These are phyloP conservation scores for Thielaviopsis euricoi DNA, from an alignment of 2,329 filamentous ascomycete species.

Conservation along the genomic window DNA sequence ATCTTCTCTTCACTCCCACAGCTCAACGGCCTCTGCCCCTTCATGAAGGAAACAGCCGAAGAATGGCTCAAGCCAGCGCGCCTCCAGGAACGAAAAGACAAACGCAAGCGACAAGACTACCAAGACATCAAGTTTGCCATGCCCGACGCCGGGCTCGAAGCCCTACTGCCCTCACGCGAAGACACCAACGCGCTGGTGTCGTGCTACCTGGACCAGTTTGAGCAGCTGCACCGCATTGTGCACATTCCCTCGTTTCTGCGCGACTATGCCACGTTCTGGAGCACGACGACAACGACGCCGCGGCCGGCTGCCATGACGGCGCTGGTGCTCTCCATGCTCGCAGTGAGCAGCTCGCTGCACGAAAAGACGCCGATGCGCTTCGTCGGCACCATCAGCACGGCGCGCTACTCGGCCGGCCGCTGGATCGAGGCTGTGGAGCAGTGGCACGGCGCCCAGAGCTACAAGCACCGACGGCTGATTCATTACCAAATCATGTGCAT, in stretches of 20 bases:
- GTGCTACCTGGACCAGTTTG: conserved; percentile 37
- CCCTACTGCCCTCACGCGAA: conserved; percentile 29
- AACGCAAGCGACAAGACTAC: conserved; percentile 34
- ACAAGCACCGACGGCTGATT: conserved; percentile 43
- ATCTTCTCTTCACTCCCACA: conserved; percentile 12
- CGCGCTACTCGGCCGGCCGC: conserved; percentile 34
- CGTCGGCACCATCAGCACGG: conserved; percentile 38
- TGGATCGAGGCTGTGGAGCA: conserved; percentile 40
- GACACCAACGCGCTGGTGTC: conserved; percentile 32
- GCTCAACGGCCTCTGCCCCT: conserved; percentile 38
- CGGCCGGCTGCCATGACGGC: conserved; percentile 38
- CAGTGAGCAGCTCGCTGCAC: conserved; percentile 40
- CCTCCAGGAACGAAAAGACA: conserved; percentile 38
- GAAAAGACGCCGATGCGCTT: conserved; percentile 36
- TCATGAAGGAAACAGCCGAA: conserved; percentile 46
- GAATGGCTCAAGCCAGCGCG: conserved; percentile 44
- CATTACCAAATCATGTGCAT: conserved; percentile 45
- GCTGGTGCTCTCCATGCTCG: conserved; percentile 41
- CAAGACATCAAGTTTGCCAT: conserved; percentile 32
- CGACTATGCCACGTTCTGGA: conserved; percentile 40
- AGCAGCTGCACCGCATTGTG: conserved; percentile 39
- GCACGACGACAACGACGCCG: conserved; percentile 23
- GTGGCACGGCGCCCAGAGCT: conserved; percentile 39
- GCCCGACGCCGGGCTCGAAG: conserved; percentile 32
- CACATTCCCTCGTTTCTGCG: conserved; percentile 42